phyloP scores from a whole-genome alignment of 2,329 filamentous ascomycete species.

The Nemania diffusa region DNA sequence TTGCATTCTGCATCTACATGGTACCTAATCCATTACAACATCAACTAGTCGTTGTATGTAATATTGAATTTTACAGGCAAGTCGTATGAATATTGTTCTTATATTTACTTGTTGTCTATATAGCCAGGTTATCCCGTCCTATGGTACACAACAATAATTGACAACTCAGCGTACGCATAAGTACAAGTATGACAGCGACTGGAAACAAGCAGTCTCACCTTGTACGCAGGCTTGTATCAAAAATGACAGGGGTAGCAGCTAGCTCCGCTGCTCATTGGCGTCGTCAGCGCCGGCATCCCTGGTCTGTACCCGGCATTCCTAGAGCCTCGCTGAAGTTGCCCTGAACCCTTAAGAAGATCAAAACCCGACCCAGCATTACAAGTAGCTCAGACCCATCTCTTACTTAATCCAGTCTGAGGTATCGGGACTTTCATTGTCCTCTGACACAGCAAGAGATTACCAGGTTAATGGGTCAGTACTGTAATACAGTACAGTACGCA shows the following conservation, averaged over 20 bases:
- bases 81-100: too few relatives aligned
- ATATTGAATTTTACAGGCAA: too few relatives aligned
- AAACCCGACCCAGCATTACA: neutral
- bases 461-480: neutral
- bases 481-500: too few relatives aligned
- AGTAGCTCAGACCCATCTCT: neutral
- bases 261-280: constrained; percentile 36
- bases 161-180: constrained; percentile 17
- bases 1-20: neutral
- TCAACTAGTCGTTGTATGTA: too few relatives aligned
- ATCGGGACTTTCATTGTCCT: neutral
- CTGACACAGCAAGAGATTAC: neutral
- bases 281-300: constrained; percentile 35
- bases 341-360: neutral
- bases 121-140: neutral
- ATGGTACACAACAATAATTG: neutral
- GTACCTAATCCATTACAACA: too few relatives aligned
- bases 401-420: neutral
- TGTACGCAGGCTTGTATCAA: constrained; percentile 34
- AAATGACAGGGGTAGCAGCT: constrained; percentile 31
- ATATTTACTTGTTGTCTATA: neutral
- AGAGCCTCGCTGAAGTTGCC: constrained; percentile 12
- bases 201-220: constrained; percentile 29
- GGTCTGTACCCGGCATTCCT: constrained; percentile 20
- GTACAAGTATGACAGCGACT: constrained; percentile 24